Evolutionary conservation across 345 rosid species (phyloP), one percentile per base, ranked within the genome.

Genomic region (Pseudoturritis turrita): DNA sequence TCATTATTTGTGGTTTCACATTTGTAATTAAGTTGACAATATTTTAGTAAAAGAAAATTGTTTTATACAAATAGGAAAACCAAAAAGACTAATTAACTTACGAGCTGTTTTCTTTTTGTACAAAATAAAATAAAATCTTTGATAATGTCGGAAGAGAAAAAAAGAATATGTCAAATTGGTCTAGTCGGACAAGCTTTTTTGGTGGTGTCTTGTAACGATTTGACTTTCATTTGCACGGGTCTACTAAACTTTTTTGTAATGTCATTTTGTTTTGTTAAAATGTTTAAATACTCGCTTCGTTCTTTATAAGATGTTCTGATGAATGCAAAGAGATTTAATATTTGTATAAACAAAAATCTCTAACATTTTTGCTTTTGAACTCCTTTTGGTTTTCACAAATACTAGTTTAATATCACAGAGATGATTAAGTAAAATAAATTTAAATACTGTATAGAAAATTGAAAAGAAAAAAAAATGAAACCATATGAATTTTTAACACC

Each of bases 41-140:
- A n/a, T 49, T 28, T 28, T 25, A 25, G 40, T 0, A 39, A 26
- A 50, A 26, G 39, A 4, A 39, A 60, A 61, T 29, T 51, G 13
- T 70, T 61, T 41, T 41, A 62, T 25, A 61, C 14, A 52, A 71
- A 62, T 62, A 62, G 62, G 36, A 40, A 37, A 61, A 51, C 35
- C 44, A 51, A 39, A 49, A 35, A 39, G 28, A 14, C 11, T 47
- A 47, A 14, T 7, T 47, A 47, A 59, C 29, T 17, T 47, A 33
- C 39, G 4, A 13, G 19, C 53, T 31, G 45, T 68, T 55, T 41
- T 28, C n/a, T n/a, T 19, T 43, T 49, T 6, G 28, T 58, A 7
- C 18, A 58, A 19, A 28, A n/a, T 6, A 33, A 33, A 8, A 33
- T 6, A n/a, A 52, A 11, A 46, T 46, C 25, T 11, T 12, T 51